A percentile compares a stretch with the other conserved stretches of the same genome.
These are phyloP conservation scores for Eimeria zaria DNA, from an alignment of 169 alveolate genomes.

Conservation along the genomic window DNA sequence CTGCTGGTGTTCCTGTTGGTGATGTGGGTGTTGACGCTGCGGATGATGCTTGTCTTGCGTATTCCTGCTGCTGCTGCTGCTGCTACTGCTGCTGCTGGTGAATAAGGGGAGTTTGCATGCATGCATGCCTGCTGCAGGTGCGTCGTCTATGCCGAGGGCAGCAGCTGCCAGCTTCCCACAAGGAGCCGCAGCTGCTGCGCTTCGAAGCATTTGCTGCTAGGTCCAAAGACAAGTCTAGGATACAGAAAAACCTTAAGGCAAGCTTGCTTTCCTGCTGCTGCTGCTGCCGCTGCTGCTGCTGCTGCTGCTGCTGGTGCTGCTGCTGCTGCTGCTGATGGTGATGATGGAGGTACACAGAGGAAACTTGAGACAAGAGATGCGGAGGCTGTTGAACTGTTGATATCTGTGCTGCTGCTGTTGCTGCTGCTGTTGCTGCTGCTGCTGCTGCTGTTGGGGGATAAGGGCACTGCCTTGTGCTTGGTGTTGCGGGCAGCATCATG, in stretches of 20 bases:
- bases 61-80: not conserved
- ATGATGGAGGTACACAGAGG: no score
- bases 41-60: not conserved
- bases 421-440: conserved; percentile 7
- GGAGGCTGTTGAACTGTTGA: no score
- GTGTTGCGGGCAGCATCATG: no score
- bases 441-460: not conserved
- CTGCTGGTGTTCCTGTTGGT: no score
- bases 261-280: conserved; percentile 13
- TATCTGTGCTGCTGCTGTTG: not conserved
- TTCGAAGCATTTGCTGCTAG: conserved; percentile 12
- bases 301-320: conserved; percentile 50
- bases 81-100: not conserved
- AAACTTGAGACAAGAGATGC: no score
- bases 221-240: not conserved
- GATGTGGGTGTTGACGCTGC: no score
- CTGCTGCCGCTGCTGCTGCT: not conserved
- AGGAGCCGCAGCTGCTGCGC: conserved; percentile 47
- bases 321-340: conserved; percentile 13
- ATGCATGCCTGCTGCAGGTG: conserved; percentile 16
- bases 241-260: conserved; percentile 31
- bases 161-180: conserved; percentile 48
- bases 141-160: conserved; percentile 63
- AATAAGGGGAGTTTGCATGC: not conserved
- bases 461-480: no score